phyloP scores from a whole-genome alignment of 768 basidiomycete species.

The Steccherinum ochraceum region DNA sequence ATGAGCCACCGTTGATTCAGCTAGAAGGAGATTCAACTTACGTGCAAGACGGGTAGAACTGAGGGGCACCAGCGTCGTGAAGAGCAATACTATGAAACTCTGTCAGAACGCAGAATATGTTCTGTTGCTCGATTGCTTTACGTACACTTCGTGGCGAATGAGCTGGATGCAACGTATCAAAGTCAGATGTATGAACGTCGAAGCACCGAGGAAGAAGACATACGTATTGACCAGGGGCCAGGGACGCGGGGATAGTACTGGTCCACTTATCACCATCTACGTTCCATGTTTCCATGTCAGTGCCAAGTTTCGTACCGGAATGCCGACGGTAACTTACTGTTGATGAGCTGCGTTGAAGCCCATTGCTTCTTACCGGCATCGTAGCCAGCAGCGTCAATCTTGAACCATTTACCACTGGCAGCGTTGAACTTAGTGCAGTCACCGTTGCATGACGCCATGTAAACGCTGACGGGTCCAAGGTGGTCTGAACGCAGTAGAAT shows the following conservation, averaged over 20 bases:
- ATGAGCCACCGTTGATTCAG: too few species aligned
- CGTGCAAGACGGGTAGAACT: slow-evolving; percentile 46
- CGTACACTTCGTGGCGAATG: slow-evolving; percentile 43
- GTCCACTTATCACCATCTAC: slow-evolving; percentile 35
- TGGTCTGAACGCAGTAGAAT: slow-evolving; percentile 28
- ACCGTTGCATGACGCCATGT: slow-evolving; percentile 44
- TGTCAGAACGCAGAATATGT: neutral
- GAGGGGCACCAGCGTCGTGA: slow-evolving; percentile 33
- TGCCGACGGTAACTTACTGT: slow-evolving; percentile 24
- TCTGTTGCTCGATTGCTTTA: neutral
- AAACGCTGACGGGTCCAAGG: slow-evolving; percentile 44
- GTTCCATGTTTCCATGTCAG: slow-evolving; percentile 1
- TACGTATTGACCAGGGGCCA: slow-evolving; percentile 45
- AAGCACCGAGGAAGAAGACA: slow-evolving; percentile 16
- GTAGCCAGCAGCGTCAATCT: slow-evolving; percentile 41
- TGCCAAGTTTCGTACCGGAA: too few species aligned
- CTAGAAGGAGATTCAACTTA: slow-evolving; percentile 27
- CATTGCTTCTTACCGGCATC: slow-evolving; percentile 28
- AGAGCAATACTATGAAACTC: slow-evolving; percentile 32
- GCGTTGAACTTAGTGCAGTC: slow-evolving; percentile 29
- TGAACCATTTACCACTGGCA: slow-evolving; percentile 40
- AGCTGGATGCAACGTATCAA: slow-evolving; percentile 25
- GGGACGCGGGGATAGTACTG: slow-evolving; percentile 34
- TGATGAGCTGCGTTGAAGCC: slow-evolving; percentile 37
- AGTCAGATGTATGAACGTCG: neutral